These are phyloP conservation scores for Fusarium metavorans DNA, from an alignment of 2,329 filamentous ascomycete species.

Conservation along the genomic window DNA sequence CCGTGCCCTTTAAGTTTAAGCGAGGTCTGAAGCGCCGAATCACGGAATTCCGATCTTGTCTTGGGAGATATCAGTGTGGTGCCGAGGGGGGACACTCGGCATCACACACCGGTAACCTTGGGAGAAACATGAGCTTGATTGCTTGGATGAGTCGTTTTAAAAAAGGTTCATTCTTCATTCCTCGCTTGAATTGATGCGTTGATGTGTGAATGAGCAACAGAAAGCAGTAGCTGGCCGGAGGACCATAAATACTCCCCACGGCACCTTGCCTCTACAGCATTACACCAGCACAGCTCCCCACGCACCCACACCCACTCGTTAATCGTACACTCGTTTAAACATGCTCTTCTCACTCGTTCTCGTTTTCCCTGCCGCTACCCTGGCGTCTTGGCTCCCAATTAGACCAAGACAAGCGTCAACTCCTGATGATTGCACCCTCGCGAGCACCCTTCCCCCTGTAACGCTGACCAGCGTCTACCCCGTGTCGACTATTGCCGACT, in stretches of 20 bases:
- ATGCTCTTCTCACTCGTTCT: slow-evolving; percentile 23
- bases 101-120: background rate
- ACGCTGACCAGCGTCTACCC: slow-evolving; percentile 15
- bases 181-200: background rate
- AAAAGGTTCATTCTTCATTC: background rate
- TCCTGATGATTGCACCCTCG: slow-evolving; percentile 12
- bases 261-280: background rate
- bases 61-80: background rate
- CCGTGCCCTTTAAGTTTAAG: background rate
- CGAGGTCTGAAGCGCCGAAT: background rate
- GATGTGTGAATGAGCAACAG: background rate
- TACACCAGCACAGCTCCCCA: background rate
- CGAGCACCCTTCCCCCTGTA: slow-evolving; percentile 8
- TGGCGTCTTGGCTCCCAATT: slow-evolving; percentile 21
- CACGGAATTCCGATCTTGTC: background rate
- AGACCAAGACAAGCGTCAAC: background rate
- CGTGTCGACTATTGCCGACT: background rate
- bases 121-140: background rate
- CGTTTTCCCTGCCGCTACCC: slow-evolving; percentile 5
- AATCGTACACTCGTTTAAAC: slow-evolving; percentile 18
- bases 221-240: background rate
- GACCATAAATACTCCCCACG: background rate
- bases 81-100: background rate
- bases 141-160: background rate
- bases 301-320: background rate